Conservation (phyloP, 768 basidiomycete species). For the Russula vinacea region DNA sequence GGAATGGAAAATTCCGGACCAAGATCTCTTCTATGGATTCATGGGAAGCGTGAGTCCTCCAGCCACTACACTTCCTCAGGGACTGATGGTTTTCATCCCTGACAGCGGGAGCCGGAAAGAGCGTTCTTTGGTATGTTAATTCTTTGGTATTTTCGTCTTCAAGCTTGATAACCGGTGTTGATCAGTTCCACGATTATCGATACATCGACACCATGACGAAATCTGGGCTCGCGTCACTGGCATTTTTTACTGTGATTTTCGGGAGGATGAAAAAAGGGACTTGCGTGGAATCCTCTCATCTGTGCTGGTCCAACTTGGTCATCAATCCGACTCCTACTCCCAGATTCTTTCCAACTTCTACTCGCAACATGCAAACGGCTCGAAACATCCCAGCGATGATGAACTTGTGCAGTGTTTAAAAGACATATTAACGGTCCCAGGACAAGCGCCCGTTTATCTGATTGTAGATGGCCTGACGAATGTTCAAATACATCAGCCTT, state of each 20-base stretch:
- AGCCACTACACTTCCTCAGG: too few relatives aligned
- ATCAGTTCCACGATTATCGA: not conserved
- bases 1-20: not conserved
- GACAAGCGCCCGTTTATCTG: not conserved
- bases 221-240: constrained; percentile 1
- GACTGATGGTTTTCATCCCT: not conserved
- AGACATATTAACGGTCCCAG: not conserved
- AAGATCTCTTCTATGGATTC: not conserved
- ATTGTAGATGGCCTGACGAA: constrained; percentile 5
- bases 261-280: not conserved
- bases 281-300: constrained; percentile 3
- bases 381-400: not conserved
- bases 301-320: not conserved
- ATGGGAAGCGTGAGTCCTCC: not conserved
- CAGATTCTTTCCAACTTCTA: not conserved
- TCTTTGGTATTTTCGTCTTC: not conserved
- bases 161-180: not conserved
- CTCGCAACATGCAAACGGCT: not conserved
- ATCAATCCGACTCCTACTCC: not conserved
- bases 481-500: not conserved
- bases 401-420: not conserved
- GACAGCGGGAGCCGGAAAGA: not conserved
- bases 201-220: not conserved
- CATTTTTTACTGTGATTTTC: constrained; percentile 4
- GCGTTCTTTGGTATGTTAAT: not conserved